Evolutionary conservation across 129 eudicot species (phyloP), one percentile per base, ranked within the genome.

Genomic region (Calendula officinalis): DNA sequence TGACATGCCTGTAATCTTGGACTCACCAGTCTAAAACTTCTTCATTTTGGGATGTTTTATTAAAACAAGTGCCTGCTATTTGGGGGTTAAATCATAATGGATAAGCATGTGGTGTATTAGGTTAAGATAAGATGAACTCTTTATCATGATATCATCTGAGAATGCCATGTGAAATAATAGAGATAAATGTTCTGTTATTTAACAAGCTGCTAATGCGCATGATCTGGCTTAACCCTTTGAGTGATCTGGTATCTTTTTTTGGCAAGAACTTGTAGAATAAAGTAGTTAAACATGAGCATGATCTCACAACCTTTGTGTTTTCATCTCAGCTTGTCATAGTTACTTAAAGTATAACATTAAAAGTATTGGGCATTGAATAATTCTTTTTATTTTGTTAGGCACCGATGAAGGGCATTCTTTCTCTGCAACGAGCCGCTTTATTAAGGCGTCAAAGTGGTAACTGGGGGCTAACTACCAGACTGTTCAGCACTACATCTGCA

Each of bases 401-500:
- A 56, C 85, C 89, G 69, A 78, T 83, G 41, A 91, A 73, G 86
- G 86, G 94, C 67, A 78, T 91, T 63, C 85, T 91, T 71, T 82
- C 82, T 74, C 80, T 84, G 15, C 98, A 67, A 42, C 82, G 84
- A 72, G 64, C 77, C 59, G 80, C 82, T 59, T 64, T 82, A 54
- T 46, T 73, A 27, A 81, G 77, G 62, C 77, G 71, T 69, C 69
- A 77, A 59, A 48, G 57, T 65, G 86, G 77, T 62, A 68, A 47
- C 41, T 71, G 61, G 86, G 83, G 71, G 9, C 58, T 73, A 36
- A 77, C 76, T 34, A 36, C 78, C 64, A 85, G 91, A 79, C 69
- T 73, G n/a, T 68, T 88, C 61, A 92, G 94, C 86, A 85, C 96
- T 56, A 96, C 88, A 68, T 79, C 96, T 40, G 86, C 98, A 77